These are phyloP conservation scores for Anthoceros angustus DNA, from an alignment of 225 moss, liverwort and hornwort species.

Conservation along the genomic window DNA sequence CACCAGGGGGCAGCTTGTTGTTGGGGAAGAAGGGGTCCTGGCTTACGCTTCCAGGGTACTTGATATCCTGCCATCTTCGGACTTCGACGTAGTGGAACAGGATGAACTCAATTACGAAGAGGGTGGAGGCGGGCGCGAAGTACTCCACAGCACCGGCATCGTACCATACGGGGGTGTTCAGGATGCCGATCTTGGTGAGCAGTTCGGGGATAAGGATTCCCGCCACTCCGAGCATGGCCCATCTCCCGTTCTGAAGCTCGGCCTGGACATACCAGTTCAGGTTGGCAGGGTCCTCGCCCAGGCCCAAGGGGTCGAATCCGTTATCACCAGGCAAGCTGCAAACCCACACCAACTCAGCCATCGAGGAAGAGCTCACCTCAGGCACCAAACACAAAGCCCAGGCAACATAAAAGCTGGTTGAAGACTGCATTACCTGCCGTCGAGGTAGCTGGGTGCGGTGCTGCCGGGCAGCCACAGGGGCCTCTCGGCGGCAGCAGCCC, in stretches of 20 bases:
- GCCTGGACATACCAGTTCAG: conserved; percentile 44
- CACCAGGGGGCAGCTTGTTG: conserved; percentile 35
- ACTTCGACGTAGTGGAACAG: conserved; percentile 42
- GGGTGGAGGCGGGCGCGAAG: conserved; percentile 42
- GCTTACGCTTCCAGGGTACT: conserved; percentile 46
- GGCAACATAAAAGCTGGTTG: not conserved
- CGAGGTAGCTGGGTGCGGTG: conserved; percentile 52
- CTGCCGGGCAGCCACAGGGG: conserved; percentile 89
- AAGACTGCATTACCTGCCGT: conserved; percentile 65
- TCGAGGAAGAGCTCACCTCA: too few species aligned
- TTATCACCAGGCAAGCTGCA: conserved; percentile 43
- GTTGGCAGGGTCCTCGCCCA: conserved; percentile 34
- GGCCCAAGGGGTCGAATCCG: conserved; percentile 40
- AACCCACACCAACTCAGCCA: not conserved
- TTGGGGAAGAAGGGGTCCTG: conserved; percentile 44
- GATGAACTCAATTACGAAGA: conserved; percentile 46
- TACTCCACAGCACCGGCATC: conserved; percentile 32
- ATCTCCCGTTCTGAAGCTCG: conserved; percentile 34
- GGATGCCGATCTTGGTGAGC: conserved; percentile 24
- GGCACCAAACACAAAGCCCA: not conserved
- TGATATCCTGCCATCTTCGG: conserved; percentile 46
- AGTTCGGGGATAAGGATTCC: conserved; percentile 28
- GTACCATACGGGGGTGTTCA: conserved; percentile 30
- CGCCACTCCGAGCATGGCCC: conserved; percentile 47
- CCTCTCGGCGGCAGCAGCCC: conserved; percentile 33